phyloP scores from a whole-genome alignment of 495 filamentous ascomycete species.

The Filosporella fistucella region DNA sequence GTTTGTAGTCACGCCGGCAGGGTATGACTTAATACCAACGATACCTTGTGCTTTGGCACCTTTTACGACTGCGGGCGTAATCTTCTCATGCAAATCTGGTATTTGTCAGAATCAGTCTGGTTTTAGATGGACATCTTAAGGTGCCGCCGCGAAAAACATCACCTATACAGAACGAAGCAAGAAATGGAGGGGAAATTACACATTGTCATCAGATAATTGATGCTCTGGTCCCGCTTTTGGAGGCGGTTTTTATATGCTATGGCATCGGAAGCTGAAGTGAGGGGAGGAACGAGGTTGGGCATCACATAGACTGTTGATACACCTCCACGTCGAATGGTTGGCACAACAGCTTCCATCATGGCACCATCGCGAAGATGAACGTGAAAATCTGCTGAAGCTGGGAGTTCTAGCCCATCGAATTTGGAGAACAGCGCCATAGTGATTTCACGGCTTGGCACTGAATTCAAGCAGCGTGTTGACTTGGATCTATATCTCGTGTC shows the following conservation, averaged over 20 bases:
- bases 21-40: conserved; percentile 65
- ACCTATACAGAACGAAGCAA: too few relatives aligned
- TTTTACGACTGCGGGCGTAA: conserved; percentile 75
- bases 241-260: conserved; percentile 70
- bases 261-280: conserved; percentile 69
- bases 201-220: conserved; percentile 84
- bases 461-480: too few relatives aligned
- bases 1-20: conserved; percentile 77
- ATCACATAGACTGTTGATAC: conserved; percentile 71
- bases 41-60: conserved; percentile 65
- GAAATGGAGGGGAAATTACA: too few relatives aligned
- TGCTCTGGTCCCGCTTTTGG: conserved; percentile 60
- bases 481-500: too few relatives aligned
- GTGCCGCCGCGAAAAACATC: too few relatives aligned
- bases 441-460: too few relatives aligned
- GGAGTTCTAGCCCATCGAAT: conserved; percentile 49
- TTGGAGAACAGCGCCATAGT: conserved; percentile 36
- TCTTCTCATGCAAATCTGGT: conserved; percentile 62
- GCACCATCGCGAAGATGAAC: conserved; percentile 72
- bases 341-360: conserved; percentile 80
- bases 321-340: conserved; percentile 65
- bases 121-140: too few relatives aligned
- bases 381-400: conserved; percentile 68
- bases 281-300: conserved; percentile 55
- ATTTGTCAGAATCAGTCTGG: too few relatives aligned